Evolutionary conservation across 202 grass and related monocot species (phyloP), one percentile per base, ranked within the genome.

Genomic region (Carex arenaria): DNA sequence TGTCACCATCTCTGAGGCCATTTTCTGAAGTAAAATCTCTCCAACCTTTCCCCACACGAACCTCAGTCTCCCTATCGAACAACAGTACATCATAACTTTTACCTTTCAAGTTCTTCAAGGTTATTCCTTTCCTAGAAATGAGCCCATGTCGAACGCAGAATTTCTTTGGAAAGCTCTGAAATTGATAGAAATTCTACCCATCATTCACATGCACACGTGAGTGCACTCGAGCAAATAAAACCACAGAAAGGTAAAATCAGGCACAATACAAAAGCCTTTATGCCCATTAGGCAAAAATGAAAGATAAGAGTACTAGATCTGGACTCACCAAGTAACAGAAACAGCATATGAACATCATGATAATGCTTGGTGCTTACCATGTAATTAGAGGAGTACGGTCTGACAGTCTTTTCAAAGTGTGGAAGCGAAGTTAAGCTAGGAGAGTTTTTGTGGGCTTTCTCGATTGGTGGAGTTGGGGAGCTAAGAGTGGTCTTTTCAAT

Each of bases 1-100:
- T 32, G 14, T 68, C 80, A 19, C 42, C 63, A 82, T 82, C 80
- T 82, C 42, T 68, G 15, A 82, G 32, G 15, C 42, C 61, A 67
- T 53, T 82, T 82, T 82, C 61, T 68, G 4, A 53, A 67, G 23
- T 19, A 34, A 82, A 82, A 52, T 53, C 5, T 82, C 32, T 67
- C 80, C 80, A 82, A 66, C 63, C 80, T 69, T 82, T 82, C 12
- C 80, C 80, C 40, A 82, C 6, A 67, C 61, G 80, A 31, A 82
- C 80, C 22, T 82, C 80, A 34, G 45, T 65, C 31, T 4, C 8
- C 63, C 80, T 82, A 82, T 67, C 26, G 22, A n/a, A 67, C 62
- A 82, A 55, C 9, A 1, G 20, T 51, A 68, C 80, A 52, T 23
- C 15, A 82, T 66, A 82, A 30, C 61, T 53, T 68, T 82, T 82